Percentiles rank a stretch among this genome's conserved stretches.
phyloP scores from a whole-genome alignment of 164 flowering plant species.

The Nelumbo lutea region DNA sequence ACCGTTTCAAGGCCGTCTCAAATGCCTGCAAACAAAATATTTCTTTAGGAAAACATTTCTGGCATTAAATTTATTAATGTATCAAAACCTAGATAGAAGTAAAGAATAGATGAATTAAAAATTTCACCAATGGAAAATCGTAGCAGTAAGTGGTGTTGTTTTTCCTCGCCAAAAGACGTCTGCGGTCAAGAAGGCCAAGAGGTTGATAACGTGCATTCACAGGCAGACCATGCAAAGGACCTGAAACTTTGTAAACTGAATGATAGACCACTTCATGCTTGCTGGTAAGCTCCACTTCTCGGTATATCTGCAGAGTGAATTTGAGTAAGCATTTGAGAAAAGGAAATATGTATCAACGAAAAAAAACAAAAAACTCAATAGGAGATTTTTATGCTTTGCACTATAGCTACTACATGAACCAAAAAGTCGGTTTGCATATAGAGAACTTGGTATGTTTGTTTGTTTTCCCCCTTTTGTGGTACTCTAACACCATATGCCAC shows the following conservation, averaged over 20 bases:
- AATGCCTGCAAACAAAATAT: slow-evolving; percentile 66
- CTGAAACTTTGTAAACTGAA: slow-evolving; percentile 37
- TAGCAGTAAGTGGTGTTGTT: slow-evolving; percentile 98
- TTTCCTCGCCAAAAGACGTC: slow-evolving; percentile 84
- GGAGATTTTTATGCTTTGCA: not conserved
- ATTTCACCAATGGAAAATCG: slow-evolving; percentile 86
- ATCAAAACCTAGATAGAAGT: not conserved
- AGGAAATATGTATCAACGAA: not conserved
- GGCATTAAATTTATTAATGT: not conserved
- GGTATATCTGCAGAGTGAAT: slow-evolving; percentile 53
- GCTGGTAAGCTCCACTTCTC: slow-evolving; percentile 70
- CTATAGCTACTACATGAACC: not conserved
- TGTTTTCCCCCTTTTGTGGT: too few species aligned
- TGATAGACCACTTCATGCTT: slow-evolving; percentile 58
- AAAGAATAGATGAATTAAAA: slow-evolving; percentile 2
- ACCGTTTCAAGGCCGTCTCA: slow-evolving; percentile 61
- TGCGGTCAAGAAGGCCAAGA: slow-evolving; percentile 67
- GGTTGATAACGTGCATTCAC: slow-evolving; percentile 72
- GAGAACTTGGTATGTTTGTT: too few species aligned
- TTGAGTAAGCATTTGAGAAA: slow-evolving; percentile 1
- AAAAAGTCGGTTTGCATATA: too few species aligned
- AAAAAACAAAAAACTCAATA: not conserved
- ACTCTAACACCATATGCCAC: too few species aligned
- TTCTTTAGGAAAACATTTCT: not conserved
- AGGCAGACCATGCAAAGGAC: slow-evolving; percentile 74